Evolutionary conservation across 805 yeast species (phyloP).

Genomic region (Wickerhamiella dianesei): DNA sequence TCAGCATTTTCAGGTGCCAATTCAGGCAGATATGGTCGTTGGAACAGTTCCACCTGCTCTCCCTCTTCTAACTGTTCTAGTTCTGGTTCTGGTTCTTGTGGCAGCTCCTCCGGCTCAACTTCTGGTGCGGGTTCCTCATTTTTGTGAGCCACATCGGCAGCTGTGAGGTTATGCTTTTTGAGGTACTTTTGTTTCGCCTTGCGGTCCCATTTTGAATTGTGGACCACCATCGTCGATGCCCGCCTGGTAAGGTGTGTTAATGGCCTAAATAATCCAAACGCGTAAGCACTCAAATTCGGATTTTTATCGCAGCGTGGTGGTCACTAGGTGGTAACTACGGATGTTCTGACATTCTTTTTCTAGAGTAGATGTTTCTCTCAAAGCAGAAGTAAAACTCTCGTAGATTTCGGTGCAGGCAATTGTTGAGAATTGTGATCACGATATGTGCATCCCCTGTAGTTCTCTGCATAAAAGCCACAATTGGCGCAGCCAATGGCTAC

Average conservation of each 20-base stretch:
- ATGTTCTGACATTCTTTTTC: too few species aligned
- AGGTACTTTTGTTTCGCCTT: constrained; percentile 31
- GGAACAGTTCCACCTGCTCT: background rate
- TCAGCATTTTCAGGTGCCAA: background rate
- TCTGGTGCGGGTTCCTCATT: background rate
- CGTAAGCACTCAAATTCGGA: background rate
- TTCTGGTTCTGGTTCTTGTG: background rate
- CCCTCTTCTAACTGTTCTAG: too few species aligned
- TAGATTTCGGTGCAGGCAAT: too few species aligned
- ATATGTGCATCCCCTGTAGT: too few species aligned
- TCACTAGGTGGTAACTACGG: too few species aligned
- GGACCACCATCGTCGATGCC: constrained; percentile 32
- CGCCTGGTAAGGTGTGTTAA: background rate
- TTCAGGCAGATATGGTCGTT: background rate
- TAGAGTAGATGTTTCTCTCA: too few species aligned
- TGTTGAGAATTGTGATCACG: too few species aligned
- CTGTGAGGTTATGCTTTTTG: constrained; percentile 30
- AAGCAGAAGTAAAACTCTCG: too few species aligned
- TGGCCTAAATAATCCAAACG: background rate
- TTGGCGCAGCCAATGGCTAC: too few species aligned
- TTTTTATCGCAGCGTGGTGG: background rate
- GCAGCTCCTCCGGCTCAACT: background rate
- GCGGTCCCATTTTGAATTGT: constrained; percentile 40
- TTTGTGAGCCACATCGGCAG: constrained; percentile 3
- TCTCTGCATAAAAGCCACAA: too few species aligned